phyloP scores from a whole-genome alignment of 148 eudicot genomes.

The Diospyros lotus region DNA sequence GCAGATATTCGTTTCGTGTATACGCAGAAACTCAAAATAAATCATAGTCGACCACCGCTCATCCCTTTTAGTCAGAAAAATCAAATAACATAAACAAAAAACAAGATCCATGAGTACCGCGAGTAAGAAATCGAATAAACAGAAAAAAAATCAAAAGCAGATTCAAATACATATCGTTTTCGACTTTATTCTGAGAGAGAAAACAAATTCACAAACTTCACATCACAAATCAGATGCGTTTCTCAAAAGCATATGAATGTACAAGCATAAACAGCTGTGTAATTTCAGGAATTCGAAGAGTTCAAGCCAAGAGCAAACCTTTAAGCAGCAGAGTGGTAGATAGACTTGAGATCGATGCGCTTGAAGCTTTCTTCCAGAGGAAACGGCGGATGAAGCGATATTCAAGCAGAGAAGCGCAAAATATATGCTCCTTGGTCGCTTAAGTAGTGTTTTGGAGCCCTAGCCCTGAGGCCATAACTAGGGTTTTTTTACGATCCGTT shows the following conservation, averaged over 20 bases:
- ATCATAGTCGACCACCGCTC: no score
- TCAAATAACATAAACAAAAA: background rate
- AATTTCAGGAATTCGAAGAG: background rate
- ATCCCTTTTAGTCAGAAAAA: no score
- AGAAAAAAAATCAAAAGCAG: background rate
- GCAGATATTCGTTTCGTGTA: no score
- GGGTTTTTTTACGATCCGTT: constrained; percentile 7
- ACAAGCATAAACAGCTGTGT: background rate
- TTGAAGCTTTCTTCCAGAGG: constrained; percentile 2
- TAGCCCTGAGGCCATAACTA: background rate
- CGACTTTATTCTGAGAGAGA: background rate
- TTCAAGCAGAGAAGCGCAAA: background rate
- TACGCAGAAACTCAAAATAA: no score
- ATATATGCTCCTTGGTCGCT: background rate
- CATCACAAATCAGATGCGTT: no score
- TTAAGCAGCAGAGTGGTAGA: background rate
- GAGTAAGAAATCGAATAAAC: background rate
- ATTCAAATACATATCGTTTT: background rate
- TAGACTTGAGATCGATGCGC: background rate
- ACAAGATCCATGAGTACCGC: background rate
- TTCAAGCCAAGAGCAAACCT: background rate
- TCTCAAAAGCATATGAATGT: background rate
- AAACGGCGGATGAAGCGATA: background rate
- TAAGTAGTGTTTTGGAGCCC: background rate
- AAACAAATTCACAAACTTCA: background rate